A percentile compares a stretch with the other conserved stretches of the same genome.
phyloP scores from a whole-genome alignment of 169 alveolate species.

The Plasmodium inui region DNA sequence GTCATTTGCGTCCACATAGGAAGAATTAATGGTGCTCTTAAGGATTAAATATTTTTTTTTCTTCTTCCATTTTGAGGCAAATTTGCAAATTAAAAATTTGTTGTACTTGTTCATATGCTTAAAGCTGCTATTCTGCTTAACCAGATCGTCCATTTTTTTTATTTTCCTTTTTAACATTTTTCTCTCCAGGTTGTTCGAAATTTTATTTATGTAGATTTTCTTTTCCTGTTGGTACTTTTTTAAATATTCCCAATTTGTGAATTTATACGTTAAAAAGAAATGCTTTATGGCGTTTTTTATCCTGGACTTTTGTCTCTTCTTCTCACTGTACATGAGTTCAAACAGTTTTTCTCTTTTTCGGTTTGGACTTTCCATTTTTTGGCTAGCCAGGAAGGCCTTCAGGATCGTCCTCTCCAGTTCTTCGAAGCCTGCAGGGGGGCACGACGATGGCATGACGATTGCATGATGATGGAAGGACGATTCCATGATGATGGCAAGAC shows the following conservation, averaged over 20 bases:
- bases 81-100: constrained; percentile 33
- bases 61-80: constrained; percentile 10
- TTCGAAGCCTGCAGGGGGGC: constrained; percentile 22
- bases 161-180: constrained; percentile 50
- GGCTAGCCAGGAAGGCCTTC: not conserved
- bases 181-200: constrained; percentile 28
- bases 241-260: constrained; percentile 13
- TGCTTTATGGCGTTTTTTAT: constrained; percentile 23
- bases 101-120: constrained; percentile 37
- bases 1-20: constrained; percentile 24
- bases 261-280: constrained; percentile 21
- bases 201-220: constrained; percentile 23
- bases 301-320: constrained; percentile 24
- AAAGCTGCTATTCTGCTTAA: constrained; percentile 27
- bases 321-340: constrained; percentile 36
- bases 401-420: not conserved
- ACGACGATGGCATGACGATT: not conserved
- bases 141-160: constrained; percentile 27
- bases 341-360: constrained; percentile 20
- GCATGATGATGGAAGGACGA: too few species aligned
- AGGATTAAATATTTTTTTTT: constrained; percentile 41
- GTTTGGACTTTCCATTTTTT: not conserved
- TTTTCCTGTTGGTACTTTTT: constrained; percentile 24
- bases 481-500: not conserved
- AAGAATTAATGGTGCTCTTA: not conserved